Conservation (phyloP, 805 yeast species). For the Metschnikowia similis region DNA sequence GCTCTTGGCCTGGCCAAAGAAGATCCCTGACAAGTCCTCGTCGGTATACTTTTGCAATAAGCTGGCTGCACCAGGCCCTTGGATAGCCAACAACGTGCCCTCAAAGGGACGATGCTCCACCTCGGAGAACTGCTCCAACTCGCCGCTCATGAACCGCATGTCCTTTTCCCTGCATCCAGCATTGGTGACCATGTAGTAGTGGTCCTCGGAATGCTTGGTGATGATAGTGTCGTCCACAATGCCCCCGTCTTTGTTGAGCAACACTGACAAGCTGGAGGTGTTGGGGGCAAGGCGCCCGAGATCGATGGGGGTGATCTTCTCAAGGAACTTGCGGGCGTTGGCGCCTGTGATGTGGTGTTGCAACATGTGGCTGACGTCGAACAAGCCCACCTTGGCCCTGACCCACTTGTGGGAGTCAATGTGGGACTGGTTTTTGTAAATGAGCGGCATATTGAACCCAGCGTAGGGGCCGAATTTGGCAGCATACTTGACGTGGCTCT, state of each 20-base stretch:
- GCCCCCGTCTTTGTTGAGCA: conserved; percentile 69
- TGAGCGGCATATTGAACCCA: conserved; percentile 93
- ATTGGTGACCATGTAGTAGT: conserved; percentile 86
- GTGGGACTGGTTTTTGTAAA: conserved; percentile 80
- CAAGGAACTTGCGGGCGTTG: conserved; percentile 62
- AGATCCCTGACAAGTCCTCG: conserved; percentile 53
- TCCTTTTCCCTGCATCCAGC: conserved; percentile 93
- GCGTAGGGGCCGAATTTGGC: conserved; percentile 96
- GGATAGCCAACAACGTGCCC: conserved; percentile 81
- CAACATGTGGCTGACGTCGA: conserved; percentile 96
- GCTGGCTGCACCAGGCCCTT: conserved; percentile 83
- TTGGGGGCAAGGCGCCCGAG: conserved; percentile 51
- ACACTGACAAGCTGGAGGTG: conserved; percentile 70
- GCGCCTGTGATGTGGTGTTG: conserved; percentile 79
- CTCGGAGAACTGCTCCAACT: conserved; percentile 38
- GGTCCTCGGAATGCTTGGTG: conserved; percentile 73
- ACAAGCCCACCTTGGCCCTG: conserved; percentile 78
- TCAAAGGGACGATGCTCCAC: conserved; percentile 48
- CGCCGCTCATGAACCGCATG: conserved; percentile 53
- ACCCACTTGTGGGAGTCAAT: conserved; percentile 96
- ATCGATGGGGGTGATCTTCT: conserved; percentile 87
- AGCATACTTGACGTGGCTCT: conserved; percentile 69
- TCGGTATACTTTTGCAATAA: conserved; percentile 61
- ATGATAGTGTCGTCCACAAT: conserved; percentile 92
- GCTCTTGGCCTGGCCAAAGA: conserved; percentile 68